phyloP scores from a whole-genome alignment of 139 green algal species.

The Ulvella scutata region DNA sequence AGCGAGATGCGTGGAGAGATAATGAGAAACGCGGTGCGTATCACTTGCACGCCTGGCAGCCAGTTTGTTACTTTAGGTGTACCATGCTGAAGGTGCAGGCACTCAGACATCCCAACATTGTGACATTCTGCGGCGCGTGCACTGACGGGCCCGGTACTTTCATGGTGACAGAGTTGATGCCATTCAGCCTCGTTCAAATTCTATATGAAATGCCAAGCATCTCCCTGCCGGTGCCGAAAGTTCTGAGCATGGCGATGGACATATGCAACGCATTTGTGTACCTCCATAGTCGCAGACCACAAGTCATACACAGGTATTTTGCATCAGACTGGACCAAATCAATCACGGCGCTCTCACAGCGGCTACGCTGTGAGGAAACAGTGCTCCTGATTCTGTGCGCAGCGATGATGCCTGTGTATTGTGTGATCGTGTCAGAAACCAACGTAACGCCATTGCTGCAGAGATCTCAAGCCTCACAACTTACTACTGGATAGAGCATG shows the following conservation, averaged over 20 bases:
- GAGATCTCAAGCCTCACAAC: constrained; percentile 76
- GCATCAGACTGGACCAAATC: background rate
- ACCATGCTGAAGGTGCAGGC: constrained; percentile 41
- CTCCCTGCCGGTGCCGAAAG: background rate
- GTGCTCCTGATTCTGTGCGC: too few relatives aligned
- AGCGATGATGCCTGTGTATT: too few relatives aligned
- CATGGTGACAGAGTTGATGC: constrained; percentile 51
- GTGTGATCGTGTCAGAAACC: too few relatives aligned
- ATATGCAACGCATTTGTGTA: constrained; percentile 31
- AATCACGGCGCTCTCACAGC: background rate
- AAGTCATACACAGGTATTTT: constrained; percentile 21
- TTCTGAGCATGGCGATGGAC: constrained; percentile 6
- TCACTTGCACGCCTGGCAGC: background rate
- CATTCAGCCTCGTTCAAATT: constrained; percentile 31
- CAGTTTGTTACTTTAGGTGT: constrained; percentile 10
- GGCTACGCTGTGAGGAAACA: constrained; percentile 6
- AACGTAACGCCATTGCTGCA: too few relatives aligned
- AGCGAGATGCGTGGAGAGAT: constrained; percentile 35
- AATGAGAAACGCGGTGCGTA: background rate
- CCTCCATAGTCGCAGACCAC: constrained; percentile 30
- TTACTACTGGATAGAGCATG: constrained; percentile 52
- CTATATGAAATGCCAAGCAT: constrained; percentile 26
- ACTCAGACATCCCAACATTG: constrained; percentile 45
- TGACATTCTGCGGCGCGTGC: constrained; percentile 44
- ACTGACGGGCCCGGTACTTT: constrained; percentile 23